Conservation (phyloP, 2,329 filamentous ascomycete species). For the Fusarium incarnatum region DNA sequence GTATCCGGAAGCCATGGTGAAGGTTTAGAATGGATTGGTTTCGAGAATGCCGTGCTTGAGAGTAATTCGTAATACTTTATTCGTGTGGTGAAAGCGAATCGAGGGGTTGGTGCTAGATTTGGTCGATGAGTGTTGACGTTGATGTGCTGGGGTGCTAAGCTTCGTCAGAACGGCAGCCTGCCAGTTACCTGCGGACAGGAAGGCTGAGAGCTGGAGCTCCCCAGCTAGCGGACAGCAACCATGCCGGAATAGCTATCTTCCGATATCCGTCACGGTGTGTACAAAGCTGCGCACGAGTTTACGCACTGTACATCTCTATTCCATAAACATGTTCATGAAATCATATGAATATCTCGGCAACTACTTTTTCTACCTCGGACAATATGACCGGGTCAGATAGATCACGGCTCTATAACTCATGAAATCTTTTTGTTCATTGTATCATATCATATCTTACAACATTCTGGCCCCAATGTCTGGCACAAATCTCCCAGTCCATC, state of each 20-base stretch:
- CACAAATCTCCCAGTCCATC: neutral
- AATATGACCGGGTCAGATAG: neutral
- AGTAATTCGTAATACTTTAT: slow-evolving; percentile 10
- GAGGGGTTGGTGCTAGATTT: slow-evolving; percentile 34
- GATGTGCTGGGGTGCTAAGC: slow-evolving; percentile 47
- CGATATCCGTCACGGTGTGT: slow-evolving; percentile 36
- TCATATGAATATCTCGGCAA: neutral
- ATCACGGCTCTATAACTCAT: neutral
- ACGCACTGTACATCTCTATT: neutral
- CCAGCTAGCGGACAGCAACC: slow-evolving; percentile 21
- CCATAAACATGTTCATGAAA: neutral
- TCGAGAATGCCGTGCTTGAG: neutral
- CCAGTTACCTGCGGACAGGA: slow-evolving; percentile 45
- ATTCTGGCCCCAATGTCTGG: neutral
- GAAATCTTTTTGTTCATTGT: neutral
- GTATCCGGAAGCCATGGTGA: slow-evolving; percentile 88
- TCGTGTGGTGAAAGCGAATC: slow-evolving; percentile 23
- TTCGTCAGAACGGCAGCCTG: slow-evolving; percentile 57
- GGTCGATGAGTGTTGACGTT: slow-evolving; percentile 41
- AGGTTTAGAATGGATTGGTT: slow-evolving; percentile 9
- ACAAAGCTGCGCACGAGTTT: neutral
- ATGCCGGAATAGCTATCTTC: slow-evolving; percentile 49
- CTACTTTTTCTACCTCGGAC: neutral
- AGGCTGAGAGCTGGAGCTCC: slow-evolving; percentile 50
- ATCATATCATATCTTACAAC: neutral